Conservation (phyloP, 371 early-diverging fungal species). For the Apophysomyces sp. region DNA sequence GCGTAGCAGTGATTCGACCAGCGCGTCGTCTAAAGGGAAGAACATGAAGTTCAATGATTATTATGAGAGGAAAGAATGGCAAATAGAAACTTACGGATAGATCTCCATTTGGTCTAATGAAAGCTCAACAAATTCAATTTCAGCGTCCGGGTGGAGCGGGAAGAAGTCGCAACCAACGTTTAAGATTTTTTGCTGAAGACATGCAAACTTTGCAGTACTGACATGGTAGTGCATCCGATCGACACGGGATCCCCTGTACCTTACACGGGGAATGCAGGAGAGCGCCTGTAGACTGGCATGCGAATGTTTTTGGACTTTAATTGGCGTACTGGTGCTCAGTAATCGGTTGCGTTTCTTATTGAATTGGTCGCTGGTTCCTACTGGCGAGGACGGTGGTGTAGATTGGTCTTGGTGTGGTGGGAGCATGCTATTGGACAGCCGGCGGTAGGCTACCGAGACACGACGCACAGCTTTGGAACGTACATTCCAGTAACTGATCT, state of each 20-base stretch:
- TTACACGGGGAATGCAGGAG: conserved; percentile 14
- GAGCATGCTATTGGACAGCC: not conserved
- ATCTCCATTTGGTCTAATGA: conserved; percentile 28
- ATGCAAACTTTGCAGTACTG: conserved; percentile 22
- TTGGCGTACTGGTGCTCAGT: conserved; percentile 5
- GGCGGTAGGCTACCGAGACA: not conserved
- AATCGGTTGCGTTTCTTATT: not conserved
- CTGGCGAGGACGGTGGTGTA: not conserved
- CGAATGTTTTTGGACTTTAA: conserved; percentile 23
- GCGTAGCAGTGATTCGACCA: conserved; percentile 2
- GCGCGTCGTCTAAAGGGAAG: conserved; percentile 4
- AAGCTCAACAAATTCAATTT: conserved; percentile 10
- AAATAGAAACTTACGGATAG: conserved; percentile 27
- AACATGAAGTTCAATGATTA: too few relatives aligned
- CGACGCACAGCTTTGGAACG: not conserved
- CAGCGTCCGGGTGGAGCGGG: conserved; percentile 11
- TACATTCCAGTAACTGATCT: conserved; percentile 25
- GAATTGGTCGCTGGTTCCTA: not conserved
- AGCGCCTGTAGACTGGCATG: conserved; percentile 26
- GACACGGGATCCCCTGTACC: conserved; percentile 27
- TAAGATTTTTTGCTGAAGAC: conserved; percentile 18
- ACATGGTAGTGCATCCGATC: conserved; percentile 23
- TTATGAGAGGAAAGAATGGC: too few relatives aligned
- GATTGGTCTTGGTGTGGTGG: not conserved
- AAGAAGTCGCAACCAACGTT: conserved; percentile 18